Evolutionary conservation across 352 stramenopile genomes (phyloP), one percentile per base, ranked within the genome.

Genomic region (Phytophthora fragariaefolia): DNA sequence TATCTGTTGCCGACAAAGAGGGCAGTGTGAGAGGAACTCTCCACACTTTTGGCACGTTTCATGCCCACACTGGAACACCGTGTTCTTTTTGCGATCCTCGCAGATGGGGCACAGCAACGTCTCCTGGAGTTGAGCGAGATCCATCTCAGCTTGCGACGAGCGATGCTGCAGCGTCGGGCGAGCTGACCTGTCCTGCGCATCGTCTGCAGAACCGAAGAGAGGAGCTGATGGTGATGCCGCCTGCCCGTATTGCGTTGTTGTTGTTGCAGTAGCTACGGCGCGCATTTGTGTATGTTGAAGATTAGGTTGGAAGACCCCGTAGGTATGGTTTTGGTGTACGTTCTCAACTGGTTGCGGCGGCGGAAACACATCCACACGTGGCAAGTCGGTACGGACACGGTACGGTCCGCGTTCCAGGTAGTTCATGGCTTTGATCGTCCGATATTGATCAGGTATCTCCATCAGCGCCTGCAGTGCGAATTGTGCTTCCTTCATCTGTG

Each of bases 401-500:
- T 83, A 85, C 26, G 81, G 66, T 0, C 74, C 70, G 15, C 69
- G 73, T 53, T 72, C 75, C 38, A 92, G 60, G 58, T 89, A 88
- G 17, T 82, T 77, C 56, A 92, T 76, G 17, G 88, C 68, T 59
- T 92, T 92, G 72, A 96, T 93, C 32, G 75, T 80, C 36, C 77
- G 76, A 62, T 93, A 95, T 62, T 96, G 87, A 51, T 89, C 81
- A 6, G 89, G 89, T 48, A 95, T 80, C 74, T 96, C 87, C 87
- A 95, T 95, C 24, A 96, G 74, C 43, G 89, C 87, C 26, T 91
- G 78, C 4, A 96, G 65, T 4, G 87, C 85, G 66, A 96, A 96
- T 57, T 93, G 85, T 8, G 74, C 69, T 56, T 90, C 71, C 45
- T 82, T 74, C 61, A 81, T 78, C 56, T 87, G 70, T 18, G 80